Percentiles rank a stretch among this genome's conserved stretches.
These are phyloP conservation scores for Paracamarosporium sp. DNA, from an alignment of 2,329 filamentous ascomycete genomes.

Conservation along the genomic window DNA sequence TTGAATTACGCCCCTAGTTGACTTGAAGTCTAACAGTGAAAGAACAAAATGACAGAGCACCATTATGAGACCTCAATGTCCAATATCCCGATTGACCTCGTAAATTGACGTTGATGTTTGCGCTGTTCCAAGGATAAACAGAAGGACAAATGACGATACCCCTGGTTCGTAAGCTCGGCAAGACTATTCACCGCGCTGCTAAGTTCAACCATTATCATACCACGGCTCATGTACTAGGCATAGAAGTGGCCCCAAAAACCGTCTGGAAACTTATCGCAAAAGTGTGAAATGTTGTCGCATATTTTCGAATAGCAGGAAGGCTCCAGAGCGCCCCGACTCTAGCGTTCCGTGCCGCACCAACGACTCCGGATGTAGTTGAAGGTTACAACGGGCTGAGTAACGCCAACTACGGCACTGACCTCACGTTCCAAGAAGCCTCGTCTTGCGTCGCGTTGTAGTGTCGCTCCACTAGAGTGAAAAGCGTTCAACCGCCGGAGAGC, in stretches of 20 bases:
- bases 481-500: background rate
- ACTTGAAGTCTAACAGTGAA: too few relatives aligned
- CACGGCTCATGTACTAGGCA: background rate
- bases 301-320: background rate
- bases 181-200: conserved; percentile 6
- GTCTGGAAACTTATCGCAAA: background rate
- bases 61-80: too few relatives aligned
- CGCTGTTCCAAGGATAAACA: background rate
- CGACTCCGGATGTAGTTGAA: conserved; percentile 5
- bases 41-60: too few relatives aligned
- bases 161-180: conserved; percentile 11
- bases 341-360: background rate
- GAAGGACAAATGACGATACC: background rate
- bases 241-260: background rate
- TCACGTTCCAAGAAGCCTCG: background rate
- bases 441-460: background rate
- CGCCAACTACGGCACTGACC: background rate
- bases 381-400: conserved; percentile 12
- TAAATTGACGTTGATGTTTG: background rate
- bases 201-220: too few relatives aligned
- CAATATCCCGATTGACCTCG: background rate
- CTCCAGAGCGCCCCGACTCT: background rate
- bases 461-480: background rate
- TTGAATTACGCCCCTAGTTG: too few relatives aligned
- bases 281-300: background rate